A percentile compares a stretch with the other conserved stretches of the same genome.
Conservation (phyloP, 352 stramenopile species). For the Pilasporangium apinafurcum region DNA sequence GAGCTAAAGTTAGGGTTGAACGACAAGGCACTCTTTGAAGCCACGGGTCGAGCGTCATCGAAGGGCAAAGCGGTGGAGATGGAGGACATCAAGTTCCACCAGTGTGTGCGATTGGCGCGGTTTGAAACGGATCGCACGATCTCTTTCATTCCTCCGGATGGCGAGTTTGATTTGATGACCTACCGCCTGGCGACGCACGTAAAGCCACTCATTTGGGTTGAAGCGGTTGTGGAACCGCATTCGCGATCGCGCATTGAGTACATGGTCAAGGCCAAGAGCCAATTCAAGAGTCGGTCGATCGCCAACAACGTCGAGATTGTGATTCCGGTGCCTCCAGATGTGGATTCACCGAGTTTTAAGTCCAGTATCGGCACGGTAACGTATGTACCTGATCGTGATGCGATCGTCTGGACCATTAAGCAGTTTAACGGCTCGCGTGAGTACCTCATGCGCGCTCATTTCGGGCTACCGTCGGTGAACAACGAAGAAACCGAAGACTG, state of each 20-base stretch:
- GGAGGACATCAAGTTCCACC: constrained; percentile 99
- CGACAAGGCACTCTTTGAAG: constrained; percentile 99
- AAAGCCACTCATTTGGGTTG: constrained; percentile 98
- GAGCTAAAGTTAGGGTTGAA: constrained; percentile 99
- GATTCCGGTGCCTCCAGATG: constrained; percentile 98
- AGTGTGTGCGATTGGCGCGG: constrained; percentile 96
- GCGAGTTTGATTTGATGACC: constrained; percentile 99
- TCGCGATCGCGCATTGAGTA: constrained; percentile 97
- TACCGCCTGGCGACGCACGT: constrained; percentile 98
- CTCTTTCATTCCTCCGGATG: constrained; percentile 99
- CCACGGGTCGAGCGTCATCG: constrained; percentile 80
- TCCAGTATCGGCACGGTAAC: constrained; percentile 95
- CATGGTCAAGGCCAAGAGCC: constrained; percentile 97
- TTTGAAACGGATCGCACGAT: constrained; percentile 99
- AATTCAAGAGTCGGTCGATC: constrained; percentile 98
- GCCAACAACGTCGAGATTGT: constrained; percentile 99
- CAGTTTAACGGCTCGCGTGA: constrained; percentile 98
- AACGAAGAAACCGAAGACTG: constrained; percentile 81
- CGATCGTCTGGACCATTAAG: constrained; percentile 99
- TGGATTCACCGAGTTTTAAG: constrained; percentile 99
- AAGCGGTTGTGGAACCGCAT: constrained; percentile 98
- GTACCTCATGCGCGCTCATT: constrained; percentile 99
- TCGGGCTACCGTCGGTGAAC: constrained; percentile 97
- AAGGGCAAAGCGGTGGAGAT: constrained; percentile 98
- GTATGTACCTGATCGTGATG: constrained; percentile 98